Base-by-base conservation (phyloP, 345 rosid species). In the Camelina laxa region DNA sequence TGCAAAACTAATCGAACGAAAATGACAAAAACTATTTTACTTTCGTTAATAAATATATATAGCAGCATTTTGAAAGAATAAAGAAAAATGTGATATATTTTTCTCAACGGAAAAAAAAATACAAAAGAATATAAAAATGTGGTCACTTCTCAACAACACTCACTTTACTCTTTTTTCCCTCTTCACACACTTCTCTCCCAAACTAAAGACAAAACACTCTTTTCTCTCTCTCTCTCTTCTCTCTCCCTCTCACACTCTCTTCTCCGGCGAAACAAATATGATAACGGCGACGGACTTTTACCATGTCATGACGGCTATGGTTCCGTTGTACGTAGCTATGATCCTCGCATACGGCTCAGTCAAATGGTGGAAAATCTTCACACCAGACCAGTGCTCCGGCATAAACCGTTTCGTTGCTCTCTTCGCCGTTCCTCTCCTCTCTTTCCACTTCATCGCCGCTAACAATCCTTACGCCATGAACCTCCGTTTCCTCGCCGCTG, bases 221-320 rank as follows among this genome's bases (percentile, higher is more conserved):
- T 58, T 54, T 67, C 24, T 1, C 24, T 22, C 24, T 22, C 22
- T 21, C 22, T 21, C 22, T 21, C 22, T 21, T 42, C 73, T 27
- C 42, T 57, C 51, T 65, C 36, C 9, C 39, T 8, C 36, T 9
- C 38, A 17, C 33, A 9, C 33, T 39, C 17, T 60, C 69, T 48
- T 38, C 69, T 27, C 80, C 11, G 44, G 66, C 41, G 36, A 56
- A 48, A 13, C 45, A 42, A 84, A 80, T 63, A 95, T 95, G 99
- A 95, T 95, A 60, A 86, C 88, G 0, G 73, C 68, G 5, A 4
- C 67, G 11, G 99, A 95, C 58, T 95, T 95, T 76, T 95, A 95
- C 89, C 97, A 95, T 72, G 99, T 95, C 8, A 92, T 95, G 97
- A 95, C 99, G 10, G 96, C 99, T 27, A 80, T 95, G 96, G 99